phyloP scores from a whole-genome alignment of 257 asterid genomes.

The Solanum pimpinellifolium region DNA sequence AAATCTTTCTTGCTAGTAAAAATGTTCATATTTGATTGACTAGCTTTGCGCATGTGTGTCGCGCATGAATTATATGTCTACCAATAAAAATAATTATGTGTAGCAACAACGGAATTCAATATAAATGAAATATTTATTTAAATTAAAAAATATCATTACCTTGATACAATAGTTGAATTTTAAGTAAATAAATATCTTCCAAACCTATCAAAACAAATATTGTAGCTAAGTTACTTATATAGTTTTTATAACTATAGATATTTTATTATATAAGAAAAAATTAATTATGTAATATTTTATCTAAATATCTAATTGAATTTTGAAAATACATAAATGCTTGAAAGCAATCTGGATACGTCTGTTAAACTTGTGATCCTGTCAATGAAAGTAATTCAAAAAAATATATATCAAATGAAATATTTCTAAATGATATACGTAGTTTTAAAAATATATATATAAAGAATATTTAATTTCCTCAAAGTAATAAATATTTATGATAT shows the following conservation, averaged over 20 bases:
- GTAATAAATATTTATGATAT: too few species aligned
- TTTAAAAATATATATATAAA: too few species aligned
- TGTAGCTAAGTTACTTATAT: too few species aligned
- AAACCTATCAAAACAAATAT: background rate
- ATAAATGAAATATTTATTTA: background rate
- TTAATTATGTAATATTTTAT: too few species aligned
- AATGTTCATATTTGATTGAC: background rate
- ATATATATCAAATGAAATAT: too few species aligned
- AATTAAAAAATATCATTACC: too few species aligned
- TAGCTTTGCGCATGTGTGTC: background rate
- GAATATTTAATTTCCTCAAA: too few species aligned
- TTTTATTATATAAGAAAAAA: too few species aligned
- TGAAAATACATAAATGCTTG: background rate
- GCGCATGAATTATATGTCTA: background rate
- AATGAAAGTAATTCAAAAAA: background rate
- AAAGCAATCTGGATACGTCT: background rate
- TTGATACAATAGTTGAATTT: background rate
- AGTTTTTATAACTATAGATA: too few species aligned
- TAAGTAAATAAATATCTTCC: background rate
- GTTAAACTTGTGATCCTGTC: background rate
- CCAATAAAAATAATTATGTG: background rate
- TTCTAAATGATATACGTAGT: too few species aligned
- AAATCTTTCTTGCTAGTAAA: background rate
- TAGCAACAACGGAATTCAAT: too few species aligned
- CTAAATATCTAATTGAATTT: too few species aligned